phyloP scores from a whole-genome alignment of 2,329 filamentous ascomycete genomes.

The Xylaria sp. region DNA sequence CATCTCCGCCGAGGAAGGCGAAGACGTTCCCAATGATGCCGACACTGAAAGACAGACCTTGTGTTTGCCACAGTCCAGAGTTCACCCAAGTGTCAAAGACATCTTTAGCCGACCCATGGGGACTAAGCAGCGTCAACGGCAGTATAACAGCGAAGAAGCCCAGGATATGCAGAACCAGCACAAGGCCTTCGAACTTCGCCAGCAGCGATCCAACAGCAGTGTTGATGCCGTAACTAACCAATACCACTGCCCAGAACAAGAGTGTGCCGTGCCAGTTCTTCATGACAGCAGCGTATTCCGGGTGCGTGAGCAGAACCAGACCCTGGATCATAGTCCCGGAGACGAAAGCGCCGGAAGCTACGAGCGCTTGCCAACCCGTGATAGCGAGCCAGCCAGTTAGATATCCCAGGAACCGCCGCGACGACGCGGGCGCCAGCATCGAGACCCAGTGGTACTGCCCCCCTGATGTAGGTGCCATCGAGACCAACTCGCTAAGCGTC shows the following conservation, averaged over 20 bases:
- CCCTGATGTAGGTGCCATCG: slow-evolving; percentile 43
- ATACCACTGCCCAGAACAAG: slow-evolving; percentile 44
- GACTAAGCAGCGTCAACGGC: slow-evolving; percentile 42
- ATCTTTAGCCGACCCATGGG: slow-evolving; percentile 33
- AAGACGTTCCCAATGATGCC: slow-evolving; percentile 30
- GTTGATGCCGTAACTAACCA: slow-evolving; percentile 50
- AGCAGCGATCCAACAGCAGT: slow-evolving; percentile 39
- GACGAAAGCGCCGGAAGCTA: slow-evolving; percentile 26
- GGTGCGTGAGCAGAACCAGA: slow-evolving; percentile 29
- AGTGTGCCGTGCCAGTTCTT: slow-evolving; percentile 33
- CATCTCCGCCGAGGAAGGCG: slow-evolving; percentile 30
- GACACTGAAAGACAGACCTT: slow-evolving; percentile 31
- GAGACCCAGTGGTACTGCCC: slow-evolving; percentile 37
- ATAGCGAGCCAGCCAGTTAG: slow-evolving; percentile 33
- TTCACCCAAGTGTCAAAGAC: slow-evolving; percentile 41
- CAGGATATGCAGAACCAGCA: slow-evolving; percentile 50
- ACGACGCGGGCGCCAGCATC: slow-evolving; percentile 33
- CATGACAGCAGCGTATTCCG: slow-evolving; percentile 26
- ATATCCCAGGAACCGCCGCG: slow-evolving; percentile 31
- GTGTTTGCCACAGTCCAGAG: slow-evolving; percentile 31
- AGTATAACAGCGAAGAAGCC: slow-evolving; percentile 52
- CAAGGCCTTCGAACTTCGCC: slow-evolving; percentile 48
- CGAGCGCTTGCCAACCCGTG: slow-evolving; percentile 32
- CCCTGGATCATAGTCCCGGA: slow-evolving; percentile 33
- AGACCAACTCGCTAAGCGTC: slow-evolving; percentile 53